These are phyloP conservation scores for Arthromyces matolae DNA, from an alignment of 768 basidiomycete genomes.

Conservation along the genomic window DNA sequence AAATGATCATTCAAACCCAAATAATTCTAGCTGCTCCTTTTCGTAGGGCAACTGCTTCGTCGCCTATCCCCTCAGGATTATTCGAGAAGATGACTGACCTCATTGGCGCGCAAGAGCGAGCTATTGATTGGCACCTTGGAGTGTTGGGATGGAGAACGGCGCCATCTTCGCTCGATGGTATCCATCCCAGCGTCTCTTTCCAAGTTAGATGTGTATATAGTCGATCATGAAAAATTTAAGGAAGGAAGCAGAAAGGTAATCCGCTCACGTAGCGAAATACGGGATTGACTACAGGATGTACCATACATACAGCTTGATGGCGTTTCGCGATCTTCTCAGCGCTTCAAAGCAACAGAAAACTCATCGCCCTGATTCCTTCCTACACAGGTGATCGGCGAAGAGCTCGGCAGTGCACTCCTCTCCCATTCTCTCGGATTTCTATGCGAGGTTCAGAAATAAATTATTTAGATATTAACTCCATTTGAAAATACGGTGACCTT, in stretches of 20 bases:
- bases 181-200: no score
- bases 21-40: neutral
- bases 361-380: constrained; percentile 12
- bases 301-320: constrained; percentile 2
- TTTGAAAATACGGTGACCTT: constrained; percentile 22
- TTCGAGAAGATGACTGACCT: no score
- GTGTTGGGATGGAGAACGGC: no score
- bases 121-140: no score
- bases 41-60: constrained; percentile 1
- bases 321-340: neutral
- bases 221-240: no score
- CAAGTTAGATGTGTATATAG: no score
- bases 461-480: constrained; percentile 13
- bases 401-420: no score
- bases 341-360: neutral
- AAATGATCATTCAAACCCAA: neutral
- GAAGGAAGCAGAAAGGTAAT: no score
- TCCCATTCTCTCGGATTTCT: constrained; percentile 16
- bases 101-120: no score
- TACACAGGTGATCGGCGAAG: constrained; percentile 11
- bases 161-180: no score
- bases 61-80: neutral
- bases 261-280: no score
- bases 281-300: neutral
- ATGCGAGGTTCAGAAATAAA: constrained; percentile 6